A percentile compares a stretch with the other conserved stretches of the same genome.
Evolutionary conservation across 345 rosid genomes (phyloP).

Genomic region (Diplotaxis tenuifolia): DNA sequence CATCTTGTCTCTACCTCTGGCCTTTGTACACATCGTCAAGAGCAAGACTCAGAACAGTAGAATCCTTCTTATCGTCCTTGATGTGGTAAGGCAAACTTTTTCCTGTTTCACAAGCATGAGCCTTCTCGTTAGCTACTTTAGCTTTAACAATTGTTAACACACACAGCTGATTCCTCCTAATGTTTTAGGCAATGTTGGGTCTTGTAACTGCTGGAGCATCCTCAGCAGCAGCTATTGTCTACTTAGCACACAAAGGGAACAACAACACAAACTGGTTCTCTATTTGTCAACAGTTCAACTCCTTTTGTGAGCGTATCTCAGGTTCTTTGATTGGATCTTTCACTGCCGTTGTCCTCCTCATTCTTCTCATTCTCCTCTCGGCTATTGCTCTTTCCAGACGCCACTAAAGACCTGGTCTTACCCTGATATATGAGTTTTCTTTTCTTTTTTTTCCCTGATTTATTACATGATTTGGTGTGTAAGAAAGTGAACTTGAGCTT

Average conservation of each 20-base stretch:
- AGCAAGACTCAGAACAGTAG: slow-evolving; percentile 47
- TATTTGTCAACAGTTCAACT: slow-evolving; percentile 70
- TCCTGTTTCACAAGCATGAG: background rate
- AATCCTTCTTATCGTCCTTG: slow-evolving; percentile 51
- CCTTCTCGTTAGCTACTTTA: slow-evolving; percentile 4
- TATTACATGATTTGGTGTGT: slow-evolving; percentile 19
- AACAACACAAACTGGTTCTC: slow-evolving; percentile 64
- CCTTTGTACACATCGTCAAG: slow-evolving; percentile 56
- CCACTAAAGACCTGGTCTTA: slow-evolving; percentile 25
- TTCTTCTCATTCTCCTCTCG: slow-evolving; percentile 45
- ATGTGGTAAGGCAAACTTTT: slow-evolving; percentile 45
- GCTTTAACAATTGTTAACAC: too few species aligned
- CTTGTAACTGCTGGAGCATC: slow-evolving; percentile 69
- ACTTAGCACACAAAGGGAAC: slow-evolving; percentile 81
- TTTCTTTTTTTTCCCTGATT: background rate
- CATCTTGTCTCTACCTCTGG: slow-evolving; percentile 46
- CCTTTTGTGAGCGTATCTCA: slow-evolving; percentile 74
- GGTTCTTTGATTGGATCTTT: slow-evolving; percentile 77
- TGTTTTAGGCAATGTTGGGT: slow-evolving; percentile 52
- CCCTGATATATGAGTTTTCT: background rate
- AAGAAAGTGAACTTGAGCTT: background rate
- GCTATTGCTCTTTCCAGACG: slow-evolving; percentile 58
- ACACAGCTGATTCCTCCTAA: background rate
- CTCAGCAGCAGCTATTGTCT: slow-evolving; percentile 75
- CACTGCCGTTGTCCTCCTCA: slow-evolving; percentile 39